These are phyloP conservation scores for Paecilomyces fulvus DNA, from an alignment of 2,329 filamentous ascomycete species.

Conservation along the genomic window DNA sequence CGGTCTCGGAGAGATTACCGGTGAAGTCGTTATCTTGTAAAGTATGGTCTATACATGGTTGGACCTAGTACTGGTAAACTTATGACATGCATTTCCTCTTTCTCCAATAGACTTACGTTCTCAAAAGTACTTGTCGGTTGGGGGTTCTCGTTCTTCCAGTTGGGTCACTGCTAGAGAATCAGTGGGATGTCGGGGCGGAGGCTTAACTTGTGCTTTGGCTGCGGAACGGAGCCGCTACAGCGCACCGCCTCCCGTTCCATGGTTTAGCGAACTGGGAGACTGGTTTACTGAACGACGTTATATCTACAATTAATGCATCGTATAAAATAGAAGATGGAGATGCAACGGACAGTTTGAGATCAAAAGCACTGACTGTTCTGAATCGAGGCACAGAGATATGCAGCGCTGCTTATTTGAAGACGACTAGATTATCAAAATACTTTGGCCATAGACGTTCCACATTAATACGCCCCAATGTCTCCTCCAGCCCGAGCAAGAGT, in stretches of 20 bases:
- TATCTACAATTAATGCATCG: not conserved
- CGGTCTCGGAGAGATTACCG: not conserved
- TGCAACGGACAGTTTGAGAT: not conserved
- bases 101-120: not conserved
- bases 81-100: not conserved
- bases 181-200: not conserved
- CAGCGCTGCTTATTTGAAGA: not conserved
- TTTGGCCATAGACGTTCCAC: not conserved
- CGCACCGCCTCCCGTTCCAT: not conserved
- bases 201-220: not conserved
- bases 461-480: constrained; percentile 44
- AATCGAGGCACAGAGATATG: not conserved
- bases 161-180: not conserved
- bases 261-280: not conserved
- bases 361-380: not conserved
- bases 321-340: not conserved
- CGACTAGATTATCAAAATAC: not conserved
- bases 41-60: not conserved
- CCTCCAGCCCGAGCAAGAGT: constrained; percentile 73
- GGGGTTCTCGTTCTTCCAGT: not conserved
- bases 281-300: not conserved
- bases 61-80: not conserved
- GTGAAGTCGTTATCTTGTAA: not conserved
- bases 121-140: not conserved
- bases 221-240: not conserved